Evolutionary conservation across 148 eudicot genomes (phyloP), one percentile per base, ranked within the genome.

Genomic region (Pouteria glomerata): DNA sequence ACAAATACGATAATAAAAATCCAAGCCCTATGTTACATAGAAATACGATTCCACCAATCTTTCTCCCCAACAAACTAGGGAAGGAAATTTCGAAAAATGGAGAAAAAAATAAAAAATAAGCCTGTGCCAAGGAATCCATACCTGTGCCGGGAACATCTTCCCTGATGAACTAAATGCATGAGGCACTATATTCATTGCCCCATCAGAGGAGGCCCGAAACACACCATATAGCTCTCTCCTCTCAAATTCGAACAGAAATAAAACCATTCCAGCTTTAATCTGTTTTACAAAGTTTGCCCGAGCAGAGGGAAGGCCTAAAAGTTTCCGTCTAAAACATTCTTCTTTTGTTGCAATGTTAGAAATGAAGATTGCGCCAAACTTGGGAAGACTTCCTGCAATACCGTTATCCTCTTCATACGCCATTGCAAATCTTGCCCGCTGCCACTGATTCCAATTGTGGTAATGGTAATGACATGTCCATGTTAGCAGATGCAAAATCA

Each of bases 301-400:
- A 19, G 76, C 44, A 58, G 63, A 70, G 55, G 93, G 96, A 58
- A 90, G 84, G 33, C 85, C 92, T 63, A 90, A 86, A 68, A 85
- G 51, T 61, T 79, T 77, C 57, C 81, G 79, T 42, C 50, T 70
- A 41, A 88, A 74, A 73, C 89, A 88, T 73, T 84, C 87, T 63
- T 76, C 64, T 74, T 80, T 83, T n/a, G 88, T 86, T 7, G 71
- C 68, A 31, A 34, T 30, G 68, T 74, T 88, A 50, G 89, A 79
- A 87, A 90, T 84, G 75, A 90, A 84, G 70, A 90, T 86, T 44
- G 93, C 93, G 73, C 96, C 96, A 66, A 44, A 73, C 50, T 82
- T 71, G 13, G 96, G 90, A 60, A 81, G 34, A 19, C 67, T 70
- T 50, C 87, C 92, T 35, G 66, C 51, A 69, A 72, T 75, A 64